Evolutionary conservation across 2,329 filamentous ascomycete genomes (phyloP), one percentile per base, ranked within the genome.

Genomic region (Aspergillus fructus): DNA sequence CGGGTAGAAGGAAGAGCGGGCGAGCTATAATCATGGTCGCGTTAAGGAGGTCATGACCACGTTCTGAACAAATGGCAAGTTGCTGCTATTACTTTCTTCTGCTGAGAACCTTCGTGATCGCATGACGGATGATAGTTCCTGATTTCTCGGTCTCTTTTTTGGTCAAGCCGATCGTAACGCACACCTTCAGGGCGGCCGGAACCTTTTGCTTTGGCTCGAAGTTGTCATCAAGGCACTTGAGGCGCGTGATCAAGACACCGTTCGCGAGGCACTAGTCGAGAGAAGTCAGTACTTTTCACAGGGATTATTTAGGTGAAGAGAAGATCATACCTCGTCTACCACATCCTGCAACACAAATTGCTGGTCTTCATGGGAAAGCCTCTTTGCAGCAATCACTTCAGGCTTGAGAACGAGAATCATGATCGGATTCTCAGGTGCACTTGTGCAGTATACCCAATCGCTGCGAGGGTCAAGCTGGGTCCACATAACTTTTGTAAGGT

Each of bases 121-220:
- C 93, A 76, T 97, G 93, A 59, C 93, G 83, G 64, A 99, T 93
- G 9, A 85, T 87, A 7, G 88, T 86, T 13, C 93, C 94, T 0
- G 94, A 91, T 80, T 96, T 96, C 78, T 99, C 96, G 54, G 93
- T 89, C 74, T 99, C 94, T 79, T 96, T 97, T 80, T 90, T 96
- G 23, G 90, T 89, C 61, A 99, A 79, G 1, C 90, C 94, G 5
- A 85, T 90, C 0, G 93, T 96, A 53, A 97, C 81, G 71, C 93
- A 97, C 12, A 97, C 85, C 77, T 97, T 97, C 61, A 99, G 82
- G 0, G 91, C 91, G 9, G 94, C 83, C 79, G 89, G 90, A 37
- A 82, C 83, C 43, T 85, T 82, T 58, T 93, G 89, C 69, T 88
- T 88, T 13, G 86, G 82, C 48, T 81, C 78, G 4, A 85, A 85